Percentiles rank a stretch among this genome's conserved stretches.
phyloP scores from a whole-genome alignment of 768 basidiomycete genomes.

The Boletellus ananiceps region DNA sequence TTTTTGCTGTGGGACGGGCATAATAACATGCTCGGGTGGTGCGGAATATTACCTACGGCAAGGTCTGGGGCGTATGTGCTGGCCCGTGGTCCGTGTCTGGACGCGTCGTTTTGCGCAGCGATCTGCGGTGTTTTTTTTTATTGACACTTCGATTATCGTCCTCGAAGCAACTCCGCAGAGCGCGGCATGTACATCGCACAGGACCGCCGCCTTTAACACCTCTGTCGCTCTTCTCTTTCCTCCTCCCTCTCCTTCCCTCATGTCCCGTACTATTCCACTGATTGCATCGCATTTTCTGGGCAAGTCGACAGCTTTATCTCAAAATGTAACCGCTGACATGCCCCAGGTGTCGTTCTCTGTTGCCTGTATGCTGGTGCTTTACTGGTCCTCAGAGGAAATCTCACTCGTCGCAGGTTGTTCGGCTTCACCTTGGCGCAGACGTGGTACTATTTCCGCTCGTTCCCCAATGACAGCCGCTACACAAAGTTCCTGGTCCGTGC shows the following conservation, averaged over 20 bases:
- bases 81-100: background rate
- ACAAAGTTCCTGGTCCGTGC: conserved; percentile 32
- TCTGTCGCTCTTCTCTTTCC: background rate
- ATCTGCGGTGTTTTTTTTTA: conserved; percentile 11
- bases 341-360: conserved; percentile 29
- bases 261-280: conserved; percentile 16
- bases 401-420: conserved; percentile 27
- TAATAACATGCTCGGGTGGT: too few relatives aligned
- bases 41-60: too few relatives aligned
- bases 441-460: conserved; percentile 32
- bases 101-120: background rate
- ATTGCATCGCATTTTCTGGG: conserved; percentile 28
- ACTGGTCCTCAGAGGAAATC: background rate
- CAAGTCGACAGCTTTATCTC: background rate
- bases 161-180: conserved; percentile 29
- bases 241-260: conserved; percentile 3
- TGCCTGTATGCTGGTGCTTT: conserved; percentile 23
- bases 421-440: conserved; percentile 34
- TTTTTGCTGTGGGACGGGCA: background rate
- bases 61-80: too few relatives aligned
- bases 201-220: conserved; percentile 10
- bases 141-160: conserved; percentile 28
- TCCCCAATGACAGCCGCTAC: conserved; percentile 24
- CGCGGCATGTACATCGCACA: conserved; percentile 25
- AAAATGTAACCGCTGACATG: conserved; percentile 3